Conservation (phyloP, 2,329 filamentous ascomycete genomes). For the Aureobasidium sp. region DNA sequence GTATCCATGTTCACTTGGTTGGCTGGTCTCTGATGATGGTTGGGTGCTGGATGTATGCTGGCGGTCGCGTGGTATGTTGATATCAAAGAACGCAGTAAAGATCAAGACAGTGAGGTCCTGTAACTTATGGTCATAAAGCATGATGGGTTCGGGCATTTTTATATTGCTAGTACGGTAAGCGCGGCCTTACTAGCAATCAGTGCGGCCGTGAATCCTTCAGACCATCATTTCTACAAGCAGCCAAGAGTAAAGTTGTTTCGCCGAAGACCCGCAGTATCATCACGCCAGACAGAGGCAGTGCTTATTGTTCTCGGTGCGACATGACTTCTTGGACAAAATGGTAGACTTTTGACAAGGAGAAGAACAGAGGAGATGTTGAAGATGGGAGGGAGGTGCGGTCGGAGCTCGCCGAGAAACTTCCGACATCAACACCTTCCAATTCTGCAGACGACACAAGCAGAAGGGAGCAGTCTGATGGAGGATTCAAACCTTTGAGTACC, state of each 20-base stretch:
- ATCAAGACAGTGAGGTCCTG: not conserved
- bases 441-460: not conserved
- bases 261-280: not conserved
- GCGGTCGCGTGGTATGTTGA: not conserved
- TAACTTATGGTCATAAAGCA: too few relatives aligned
- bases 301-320: too few relatives aligned
- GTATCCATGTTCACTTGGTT: not conserved
- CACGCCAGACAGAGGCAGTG: not conserved
- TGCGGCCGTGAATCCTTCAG: not conserved
- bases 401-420: not conserved
- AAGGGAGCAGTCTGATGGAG: too few relatives aligned
- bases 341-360: not conserved
- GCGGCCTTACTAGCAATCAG: not conserved
- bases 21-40: too few relatives aligned
- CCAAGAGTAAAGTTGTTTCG: not conserved
- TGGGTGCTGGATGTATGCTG: not conserved
- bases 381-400: not conserved
- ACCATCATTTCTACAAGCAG: not conserved
- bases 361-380: not conserved
- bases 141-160: not conserved
- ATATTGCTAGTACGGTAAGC: not conserved
- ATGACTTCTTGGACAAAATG: too few relatives aligned
- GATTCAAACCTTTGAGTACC: not conserved
- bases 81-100: not conserved
- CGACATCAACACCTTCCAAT: not conserved